Base-by-base conservation (phyloP, 139 green algal genomes). In the Micractinium conductrix region DNA sequence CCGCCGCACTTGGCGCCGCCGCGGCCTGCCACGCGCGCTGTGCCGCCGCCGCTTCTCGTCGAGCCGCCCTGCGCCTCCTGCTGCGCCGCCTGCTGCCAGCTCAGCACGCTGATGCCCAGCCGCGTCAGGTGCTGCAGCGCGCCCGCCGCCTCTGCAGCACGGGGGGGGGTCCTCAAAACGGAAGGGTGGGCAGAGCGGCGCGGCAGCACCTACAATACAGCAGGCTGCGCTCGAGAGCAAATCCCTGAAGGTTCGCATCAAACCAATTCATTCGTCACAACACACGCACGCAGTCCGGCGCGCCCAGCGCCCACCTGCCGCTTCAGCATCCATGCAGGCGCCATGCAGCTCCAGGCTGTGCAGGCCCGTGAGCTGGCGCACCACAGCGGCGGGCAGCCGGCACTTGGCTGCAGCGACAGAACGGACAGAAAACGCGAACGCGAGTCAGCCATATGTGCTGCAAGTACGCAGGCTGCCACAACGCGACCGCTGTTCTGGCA, bases 261-360 rank as follows among this genome's bases (percentile, higher is more conserved):
- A n/a, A n/a, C n/a, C n/a, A n/a, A n/a, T n/a, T n/a, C n/a, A n/a
- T n/a, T n/a, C n/a, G n/a, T n/a, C n/a, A n/a, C n/a, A n/a, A n/a
- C n/a, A n/a, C n/a, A n/a, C n/a, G n/a, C n/a, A n/a, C n/a, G n/a
- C n/a, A n/a, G n/a, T n/a, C n/a, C n/a, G n/a, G n/a, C n/a, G n/a
- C n/a, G n/a, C n/a, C n/a, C n/a, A n/a, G n/a, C n/a, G n/a, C n/a
- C n/a, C n/a, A n/a, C n/a, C n/a, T n/a, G 78, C 78, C 1, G 62
- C 78, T 3, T 45, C 33, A 14, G 33, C 4, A 28, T 75, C 63
- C 62, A 84, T 74, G 62, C 43, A 67, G n/a, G 63, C 78, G 2
- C 78, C 78, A 26, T 84, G 62, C 43, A 84, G 78, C 78, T 84
- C 78, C 78, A 84, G 78, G 78, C 78, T 74, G 43, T 45, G 78